Percentiles rank a stretch among this genome's conserved stretches.
Conservation (phyloP, 2,329 filamentous ascomycete species). For the Zelopaecilomyces penicillatus region DNA sequence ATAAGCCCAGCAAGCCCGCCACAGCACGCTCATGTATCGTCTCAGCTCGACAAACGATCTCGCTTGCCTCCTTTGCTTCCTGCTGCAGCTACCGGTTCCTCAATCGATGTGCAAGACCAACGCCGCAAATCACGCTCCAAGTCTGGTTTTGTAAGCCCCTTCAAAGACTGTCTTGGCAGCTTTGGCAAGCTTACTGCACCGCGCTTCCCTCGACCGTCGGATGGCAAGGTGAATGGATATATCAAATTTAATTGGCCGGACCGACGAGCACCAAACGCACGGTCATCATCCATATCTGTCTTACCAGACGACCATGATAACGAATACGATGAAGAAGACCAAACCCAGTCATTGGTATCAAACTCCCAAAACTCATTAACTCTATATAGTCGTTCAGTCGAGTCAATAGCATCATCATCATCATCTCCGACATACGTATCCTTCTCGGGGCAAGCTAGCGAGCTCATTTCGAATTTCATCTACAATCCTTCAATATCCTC, state of each 20-base stretch:
- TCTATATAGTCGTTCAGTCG: no score
- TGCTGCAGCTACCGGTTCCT: conserved; percentile 7
- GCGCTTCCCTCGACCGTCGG: conserved; percentile 21
- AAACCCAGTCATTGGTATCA: not conserved
- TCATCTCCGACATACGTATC: no score
- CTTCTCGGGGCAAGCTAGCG: no score
- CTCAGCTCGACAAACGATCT: not conserved
- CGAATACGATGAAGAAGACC: not conserved
- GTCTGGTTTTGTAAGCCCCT: conserved; percentile 20
- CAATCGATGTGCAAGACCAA: conserved; percentile 6
- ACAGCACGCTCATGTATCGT: no score
- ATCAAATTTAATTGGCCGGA: conserved; percentile 30
- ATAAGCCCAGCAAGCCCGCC: no score
- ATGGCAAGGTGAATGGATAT: conserved; percentile 29
- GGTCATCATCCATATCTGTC: conserved; percentile 1
- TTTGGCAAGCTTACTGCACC: conserved; percentile 16
- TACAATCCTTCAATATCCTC: not conserved
- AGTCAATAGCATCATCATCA: no score
- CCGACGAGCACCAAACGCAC: not conserved
- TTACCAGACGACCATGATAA: not conserved
- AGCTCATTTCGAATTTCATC: not conserved
- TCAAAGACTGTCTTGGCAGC: conserved; percentile 21
- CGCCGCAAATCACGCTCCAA: conserved; percentile 7
- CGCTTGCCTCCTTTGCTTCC: conserved; percentile 13
- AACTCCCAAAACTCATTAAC: no score